Conservation (phyloP, 768 basidiomycete species). For the Boletus tomentosulus region DNA sequence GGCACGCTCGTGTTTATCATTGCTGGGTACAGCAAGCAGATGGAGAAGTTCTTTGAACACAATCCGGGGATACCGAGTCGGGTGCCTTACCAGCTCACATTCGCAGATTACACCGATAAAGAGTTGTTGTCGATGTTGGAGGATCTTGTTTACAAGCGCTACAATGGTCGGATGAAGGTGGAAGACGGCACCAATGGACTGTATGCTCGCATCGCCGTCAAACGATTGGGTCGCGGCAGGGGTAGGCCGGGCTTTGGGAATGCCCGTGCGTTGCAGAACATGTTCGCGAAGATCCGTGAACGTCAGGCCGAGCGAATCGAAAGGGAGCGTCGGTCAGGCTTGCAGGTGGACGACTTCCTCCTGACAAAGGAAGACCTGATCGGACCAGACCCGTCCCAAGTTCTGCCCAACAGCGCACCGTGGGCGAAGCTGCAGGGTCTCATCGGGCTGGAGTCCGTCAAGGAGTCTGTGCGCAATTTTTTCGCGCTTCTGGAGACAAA, state of each 20-base stretch:
- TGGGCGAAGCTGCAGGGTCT: conserved; percentile 52
- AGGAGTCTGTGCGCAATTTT: conserved; percentile 49
- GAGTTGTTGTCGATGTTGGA: conserved; percentile 56
- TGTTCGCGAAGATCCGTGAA: conserved; percentile 44
- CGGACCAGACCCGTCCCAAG: conserved; percentile 58
- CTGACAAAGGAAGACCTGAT: conserved; percentile 56
- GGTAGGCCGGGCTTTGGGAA: conserved; percentile 64
- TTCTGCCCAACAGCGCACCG: conserved; percentile 40
- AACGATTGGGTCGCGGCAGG: conserved; percentile 59
- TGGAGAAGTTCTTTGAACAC: conserved; percentile 77
- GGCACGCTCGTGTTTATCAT: conserved; percentile 67
- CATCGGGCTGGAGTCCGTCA: conserved; percentile 56
- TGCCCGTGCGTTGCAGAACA: conserved; percentile 56
- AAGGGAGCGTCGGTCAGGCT: conserved; percentile 39
- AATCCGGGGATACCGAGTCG: conserved; percentile 68
- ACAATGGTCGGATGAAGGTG: conserved; percentile 47
- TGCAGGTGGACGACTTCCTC: conserved; percentile 46
- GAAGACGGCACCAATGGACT: conserved; percentile 55
- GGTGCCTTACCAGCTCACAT: conserved; percentile 57
- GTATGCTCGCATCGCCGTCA: conserved; percentile 52
- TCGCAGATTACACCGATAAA: conserved; percentile 57
- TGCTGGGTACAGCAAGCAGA: conserved; percentile 67
- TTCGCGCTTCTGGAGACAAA: conserved; percentile 49
- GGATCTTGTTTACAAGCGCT: conserved; percentile 43
- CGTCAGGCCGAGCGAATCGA: conserved; percentile 52